Evolutionary conservation across 345 rosid genomes (phyloP).

Genomic region (Eucalyptus sp.): DNA sequence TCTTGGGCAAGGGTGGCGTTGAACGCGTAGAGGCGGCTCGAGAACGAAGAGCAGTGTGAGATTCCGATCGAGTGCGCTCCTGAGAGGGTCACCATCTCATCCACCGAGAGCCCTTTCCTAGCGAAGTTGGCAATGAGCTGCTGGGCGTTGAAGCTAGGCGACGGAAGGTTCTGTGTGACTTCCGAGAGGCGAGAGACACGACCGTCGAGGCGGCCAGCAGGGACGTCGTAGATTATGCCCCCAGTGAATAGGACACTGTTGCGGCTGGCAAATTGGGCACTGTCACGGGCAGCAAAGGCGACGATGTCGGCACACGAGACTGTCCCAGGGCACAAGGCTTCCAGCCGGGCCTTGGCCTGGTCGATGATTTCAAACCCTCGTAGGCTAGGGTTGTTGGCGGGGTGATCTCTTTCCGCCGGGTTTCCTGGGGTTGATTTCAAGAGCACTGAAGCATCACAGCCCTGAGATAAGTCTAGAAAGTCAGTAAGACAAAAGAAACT

Average conservation of each 20-base stretch:
- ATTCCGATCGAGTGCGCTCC: constrained; percentile 39
- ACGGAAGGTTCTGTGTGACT: constrained; percentile 10
- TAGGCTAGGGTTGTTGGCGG: constrained; percentile 20
- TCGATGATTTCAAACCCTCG: constrained; percentile 38
- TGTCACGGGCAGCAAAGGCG: constrained; percentile 35
- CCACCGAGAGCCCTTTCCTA: constrained; percentile 16
- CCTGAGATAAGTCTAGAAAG: neutral
- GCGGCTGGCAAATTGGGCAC: neutral
- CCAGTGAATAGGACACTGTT: constrained; percentile 13
- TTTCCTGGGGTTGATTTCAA: constrained; percentile 10
- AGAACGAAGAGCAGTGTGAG: constrained; percentile 27
- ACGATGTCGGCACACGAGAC: constrained; percentile 44
- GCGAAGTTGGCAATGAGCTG: constrained; percentile 12
- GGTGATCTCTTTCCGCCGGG: constrained; percentile 17
- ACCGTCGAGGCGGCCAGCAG: constrained; percentile 35
- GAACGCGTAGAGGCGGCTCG: constrained; percentile 17
- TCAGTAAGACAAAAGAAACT: neutral
- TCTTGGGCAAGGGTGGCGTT: constrained; percentile 20
- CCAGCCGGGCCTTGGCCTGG: constrained; percentile 20
- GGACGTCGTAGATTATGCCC: constrained; percentile 10
- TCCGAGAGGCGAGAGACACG: constrained; percentile 11
- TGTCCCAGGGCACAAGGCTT: constrained; percentile 14
- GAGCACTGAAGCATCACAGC: constrained; percentile 38
- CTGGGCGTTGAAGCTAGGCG: neutral
- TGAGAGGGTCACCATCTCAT: constrained; percentile 40